Evolutionary conservation across 768 basidiomycete species (phyloP).

Genomic region (Tylopilus rubrobrunneus): DNA sequence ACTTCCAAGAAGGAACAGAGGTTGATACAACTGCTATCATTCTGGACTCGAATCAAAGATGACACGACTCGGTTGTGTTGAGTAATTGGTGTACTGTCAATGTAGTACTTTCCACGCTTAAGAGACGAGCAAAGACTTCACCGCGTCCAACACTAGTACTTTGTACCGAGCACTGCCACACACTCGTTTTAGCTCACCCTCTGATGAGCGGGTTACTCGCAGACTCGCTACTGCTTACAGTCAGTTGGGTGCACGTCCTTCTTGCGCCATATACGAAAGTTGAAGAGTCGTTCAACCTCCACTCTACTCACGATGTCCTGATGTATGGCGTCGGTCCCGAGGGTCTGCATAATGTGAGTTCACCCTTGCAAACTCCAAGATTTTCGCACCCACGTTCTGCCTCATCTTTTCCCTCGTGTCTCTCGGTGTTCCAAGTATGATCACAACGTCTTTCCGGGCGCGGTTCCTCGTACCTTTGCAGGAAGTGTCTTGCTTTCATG

Average conservation of each 20-base stretch:
- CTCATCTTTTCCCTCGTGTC: background rate
- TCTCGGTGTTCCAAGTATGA: slow-evolving; percentile 61
- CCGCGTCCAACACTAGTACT: too few relatives aligned
- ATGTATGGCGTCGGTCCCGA: slow-evolving; percentile 58
- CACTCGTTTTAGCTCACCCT: background rate
- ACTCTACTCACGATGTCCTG: slow-evolving; percentile 85
- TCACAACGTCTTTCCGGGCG: slow-evolving; percentile 83
- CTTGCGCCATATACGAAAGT: slow-evolving; percentile 92
- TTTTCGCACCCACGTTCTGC: slow-evolving; percentile 6
- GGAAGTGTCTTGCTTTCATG: slow-evolving; percentile 71
- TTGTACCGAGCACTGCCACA: background rate
- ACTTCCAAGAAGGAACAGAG: slow-evolving; percentile 50
- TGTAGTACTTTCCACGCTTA: background rate
- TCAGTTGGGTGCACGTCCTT: slow-evolving; percentile 64
- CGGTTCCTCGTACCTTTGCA: slow-evolving; percentile 83
- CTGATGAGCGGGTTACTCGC: slow-evolving; percentile 27
- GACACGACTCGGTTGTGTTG: too few relatives aligned
- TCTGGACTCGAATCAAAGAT: slow-evolving; percentile 10
- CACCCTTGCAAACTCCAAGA: background rate
- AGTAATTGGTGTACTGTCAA: too few relatives aligned
- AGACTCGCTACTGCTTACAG: slow-evolving; percentile 49
- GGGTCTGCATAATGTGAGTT: slow-evolving; percentile 47
- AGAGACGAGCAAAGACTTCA: too few relatives aligned
- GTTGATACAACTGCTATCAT: slow-evolving; percentile 53
- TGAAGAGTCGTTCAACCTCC: slow-evolving; percentile 95